These are phyloP conservation scores for Blastobotrys proliferans DNA, from an alignment of 1,139 yeast species.

Conservation along the genomic window DNA sequence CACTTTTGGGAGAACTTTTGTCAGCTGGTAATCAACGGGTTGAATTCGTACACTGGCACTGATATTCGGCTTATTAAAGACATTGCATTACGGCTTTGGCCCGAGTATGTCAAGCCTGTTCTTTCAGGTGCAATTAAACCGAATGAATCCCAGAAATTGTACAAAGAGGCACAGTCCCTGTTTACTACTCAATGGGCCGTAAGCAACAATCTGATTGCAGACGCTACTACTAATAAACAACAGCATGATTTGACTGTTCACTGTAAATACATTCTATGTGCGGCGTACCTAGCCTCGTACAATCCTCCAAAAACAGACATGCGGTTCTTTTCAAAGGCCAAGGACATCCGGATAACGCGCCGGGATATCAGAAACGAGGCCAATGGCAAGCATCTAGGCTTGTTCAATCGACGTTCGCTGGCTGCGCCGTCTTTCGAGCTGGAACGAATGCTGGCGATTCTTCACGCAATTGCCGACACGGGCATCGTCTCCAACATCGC, in stretches of 20 bases:
- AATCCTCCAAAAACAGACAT: conserved; percentile 58
- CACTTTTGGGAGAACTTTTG: conserved; percentile 49
- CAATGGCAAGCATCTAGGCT: conserved; percentile 47
- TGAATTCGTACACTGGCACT: conserved; percentile 51
- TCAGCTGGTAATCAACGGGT: conserved; percentile 50
- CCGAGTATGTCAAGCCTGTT: conserved; percentile 45
- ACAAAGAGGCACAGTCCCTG: conserved; percentile 42
- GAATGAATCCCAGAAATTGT: conserved; percentile 46
- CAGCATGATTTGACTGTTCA: conserved; percentile 42
- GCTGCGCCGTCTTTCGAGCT: conserved; percentile 63
- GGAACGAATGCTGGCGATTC: conserved; percentile 64
- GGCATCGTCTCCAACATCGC: conserved; percentile 42
- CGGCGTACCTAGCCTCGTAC: conserved; percentile 68
- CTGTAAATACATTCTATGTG: conserved; percentile 59
- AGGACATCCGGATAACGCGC: conserved; percentile 45
- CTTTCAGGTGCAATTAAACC: conserved; percentile 34
- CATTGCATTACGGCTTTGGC: conserved; percentile 49
- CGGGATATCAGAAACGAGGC: conserved; percentile 41
- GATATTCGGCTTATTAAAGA: conserved; percentile 45
- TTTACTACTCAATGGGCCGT: conserved; percentile 44
- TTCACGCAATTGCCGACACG: conserved; percentile 48
- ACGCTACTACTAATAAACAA: neutral
- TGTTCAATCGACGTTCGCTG: conserved; percentile 42
- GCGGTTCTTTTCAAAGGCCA: conserved; percentile 55
- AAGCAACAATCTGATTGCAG: conserved; percentile 24